Conservation (phyloP, 306 rosid genomes). For the Acacia confusa region DNA sequence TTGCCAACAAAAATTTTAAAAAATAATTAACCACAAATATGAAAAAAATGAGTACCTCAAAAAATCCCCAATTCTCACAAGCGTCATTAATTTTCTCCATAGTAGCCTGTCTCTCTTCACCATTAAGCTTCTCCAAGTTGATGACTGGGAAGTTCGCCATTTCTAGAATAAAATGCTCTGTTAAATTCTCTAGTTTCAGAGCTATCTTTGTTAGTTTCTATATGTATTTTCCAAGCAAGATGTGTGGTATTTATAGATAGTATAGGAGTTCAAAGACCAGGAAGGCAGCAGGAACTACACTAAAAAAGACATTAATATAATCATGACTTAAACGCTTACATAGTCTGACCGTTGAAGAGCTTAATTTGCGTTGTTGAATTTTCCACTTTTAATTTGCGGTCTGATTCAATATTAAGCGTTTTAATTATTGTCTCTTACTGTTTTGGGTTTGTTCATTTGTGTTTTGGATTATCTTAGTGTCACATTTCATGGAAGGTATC, state of each 20-base stretch:
- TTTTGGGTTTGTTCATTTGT: background rate
- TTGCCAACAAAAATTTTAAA: background rate
- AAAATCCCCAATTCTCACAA: background rate
- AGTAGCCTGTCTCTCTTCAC: too few relatives aligned
- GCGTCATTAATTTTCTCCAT: too few relatives aligned
- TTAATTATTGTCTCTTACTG: background rate
- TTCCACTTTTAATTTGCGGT: background rate
- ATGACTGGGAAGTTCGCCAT: slow-evolving; percentile 3
- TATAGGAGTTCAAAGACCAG: background rate
- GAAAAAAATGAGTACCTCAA: slow-evolving; percentile 21
- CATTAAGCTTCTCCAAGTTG: too few relatives aligned
- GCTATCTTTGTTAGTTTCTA: background rate
- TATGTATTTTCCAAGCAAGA: background rate
- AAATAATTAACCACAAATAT: background rate
- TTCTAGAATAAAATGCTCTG: background rate
- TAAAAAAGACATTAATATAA: background rate
- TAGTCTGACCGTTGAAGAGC: background rate
- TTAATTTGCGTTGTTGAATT: slow-evolving; percentile 23
- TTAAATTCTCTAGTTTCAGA: background rate
- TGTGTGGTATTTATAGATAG: slow-evolving; percentile 28
- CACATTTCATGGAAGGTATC: slow-evolving; percentile 5
- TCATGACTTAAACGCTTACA: background rate
- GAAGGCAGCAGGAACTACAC: background rate
- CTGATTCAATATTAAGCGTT: background rate
- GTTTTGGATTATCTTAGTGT: background rate